Conservation (phyloP, 305 asterid species). For the Andrographis paniculata region DNA sequence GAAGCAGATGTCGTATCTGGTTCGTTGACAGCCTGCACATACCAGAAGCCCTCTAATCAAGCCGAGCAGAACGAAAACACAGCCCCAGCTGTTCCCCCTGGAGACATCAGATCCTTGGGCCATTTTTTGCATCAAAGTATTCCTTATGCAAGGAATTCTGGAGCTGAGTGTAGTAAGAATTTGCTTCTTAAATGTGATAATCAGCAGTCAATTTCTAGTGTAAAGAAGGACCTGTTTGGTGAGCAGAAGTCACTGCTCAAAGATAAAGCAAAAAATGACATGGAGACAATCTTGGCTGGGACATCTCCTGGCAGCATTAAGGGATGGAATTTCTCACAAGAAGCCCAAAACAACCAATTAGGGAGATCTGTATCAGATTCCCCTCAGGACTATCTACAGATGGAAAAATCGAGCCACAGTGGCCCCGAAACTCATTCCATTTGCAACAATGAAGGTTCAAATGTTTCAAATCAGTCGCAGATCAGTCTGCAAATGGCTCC, state of each 20-base stretch:
- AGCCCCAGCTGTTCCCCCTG: slow-evolving; percentile 14
- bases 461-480: slow-evolving; percentile 19
- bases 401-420: slow-evolving; percentile 20
- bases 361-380: slow-evolving; percentile 22
- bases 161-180: slow-evolving; percentile 15
- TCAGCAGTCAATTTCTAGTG: slow-evolving; percentile 28
- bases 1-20: slow-evolving; percentile 20
- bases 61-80: slow-evolving; percentile 20
- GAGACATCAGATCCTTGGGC: slow-evolving; percentile 24
- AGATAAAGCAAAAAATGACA: slow-evolving; percentile 18
- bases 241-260: slow-evolving; percentile 23
- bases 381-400: slow-evolving; percentile 22
- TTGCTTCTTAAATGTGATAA: slow-evolving; percentile 16
- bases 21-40: slow-evolving; percentile 4
- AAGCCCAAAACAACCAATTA: slow-evolving; percentile 16
- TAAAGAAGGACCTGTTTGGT: slow-evolving; percentile 18
- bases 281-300: slow-evolving; percentile 13
- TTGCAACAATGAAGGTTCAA: slow-evolving; percentile 18
- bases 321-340: slow-evolving; percentile 22
- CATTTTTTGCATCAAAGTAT: slow-evolving; percentile 24
- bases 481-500: slow-evolving; percentile 35
- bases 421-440: slow-evolving; percentile 16
- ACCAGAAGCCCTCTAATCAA: slow-evolving; percentile 21
- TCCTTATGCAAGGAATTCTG: slow-evolving; percentile 22
- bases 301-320: slow-evolving; percentile 16